These are phyloP conservation scores for Candida pseudocylindracea DNA, from an alignment of 1,139 yeast genomes.

Conservation along the genomic window DNA sequence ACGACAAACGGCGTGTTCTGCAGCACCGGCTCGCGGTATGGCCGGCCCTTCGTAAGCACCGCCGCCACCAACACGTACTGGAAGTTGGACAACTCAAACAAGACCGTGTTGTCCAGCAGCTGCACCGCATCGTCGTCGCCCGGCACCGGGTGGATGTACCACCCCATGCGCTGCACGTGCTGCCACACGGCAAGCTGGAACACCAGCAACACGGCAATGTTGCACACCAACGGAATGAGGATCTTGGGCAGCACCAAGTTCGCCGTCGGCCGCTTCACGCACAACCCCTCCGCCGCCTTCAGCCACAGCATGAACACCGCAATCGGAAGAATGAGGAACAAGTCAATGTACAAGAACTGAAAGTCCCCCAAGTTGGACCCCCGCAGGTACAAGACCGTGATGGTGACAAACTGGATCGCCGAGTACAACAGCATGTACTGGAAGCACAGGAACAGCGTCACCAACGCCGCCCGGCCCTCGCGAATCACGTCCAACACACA, in stretches of 20 bases:
- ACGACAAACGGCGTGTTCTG: conserved; percentile 50
- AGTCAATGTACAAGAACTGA: conserved; percentile 84
- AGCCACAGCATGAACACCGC: conserved; percentile 98
- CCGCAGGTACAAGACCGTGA: conserved; percentile 60
- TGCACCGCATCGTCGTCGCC: conserved; percentile 67
- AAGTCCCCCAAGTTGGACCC: conserved; percentile 96
- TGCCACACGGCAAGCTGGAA: conserved; percentile 58
- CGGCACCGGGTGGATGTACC: conserved; percentile 70
- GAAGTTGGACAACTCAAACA: conserved; percentile 64
- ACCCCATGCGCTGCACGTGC: conserved; percentile 28
- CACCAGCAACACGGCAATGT: conserved; percentile 33
- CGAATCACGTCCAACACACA: conserved; percentile 80
- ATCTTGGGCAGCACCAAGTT: conserved; percentile 80
- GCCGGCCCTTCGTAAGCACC: conserved; percentile 77
- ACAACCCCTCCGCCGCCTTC: conserved; percentile 41
- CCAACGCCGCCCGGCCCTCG: conserved; percentile 89
- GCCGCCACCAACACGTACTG: conserved; percentile 77
- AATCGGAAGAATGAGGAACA: conserved; percentile 73
- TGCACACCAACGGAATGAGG: conserved; percentile 56
- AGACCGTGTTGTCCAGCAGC: conserved; percentile 73
- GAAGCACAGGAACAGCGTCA: conserved; percentile 90
- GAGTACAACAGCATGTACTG: conserved; percentile 95
- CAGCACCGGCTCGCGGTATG: conserved; percentile 65
- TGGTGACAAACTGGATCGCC: conserved; percentile 85
- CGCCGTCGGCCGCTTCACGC: conserved; percentile 73